Conservation (phyloP, 2,329 filamentous ascomycete species). For the Neonectria neomacrospora region DNA sequence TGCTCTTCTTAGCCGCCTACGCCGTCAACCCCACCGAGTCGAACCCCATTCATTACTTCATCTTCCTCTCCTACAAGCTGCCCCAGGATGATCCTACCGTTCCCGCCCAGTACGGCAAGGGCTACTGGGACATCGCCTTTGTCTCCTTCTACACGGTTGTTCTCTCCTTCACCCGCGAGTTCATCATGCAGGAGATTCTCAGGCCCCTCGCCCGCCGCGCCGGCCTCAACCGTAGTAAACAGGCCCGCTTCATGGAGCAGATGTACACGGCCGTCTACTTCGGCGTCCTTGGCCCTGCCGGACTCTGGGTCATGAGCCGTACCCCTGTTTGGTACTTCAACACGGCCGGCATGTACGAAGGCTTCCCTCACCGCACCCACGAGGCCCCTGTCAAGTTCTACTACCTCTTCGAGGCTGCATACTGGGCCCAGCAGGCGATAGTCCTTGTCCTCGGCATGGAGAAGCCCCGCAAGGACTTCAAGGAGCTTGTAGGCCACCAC, state of each 20-base stretch:
- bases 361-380: slow-evolving; percentile 85
- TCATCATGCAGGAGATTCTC: slow-evolving; percentile 92
- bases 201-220: slow-evolving; percentile 77
- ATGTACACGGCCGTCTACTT: slow-evolving; percentile 96
- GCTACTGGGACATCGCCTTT: slow-evolving; percentile 86
- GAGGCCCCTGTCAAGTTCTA: slow-evolving; percentile 90
- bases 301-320: slow-evolving; percentile 88
- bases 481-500: slow-evolving; percentile 91
- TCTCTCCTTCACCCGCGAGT: slow-evolving; percentile 92
- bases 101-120: slow-evolving; percentile 84
- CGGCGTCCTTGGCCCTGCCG: slow-evolving; percentile 80
- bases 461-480: slow-evolving; percentile 94
- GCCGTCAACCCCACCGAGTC: slow-evolving; percentile 78
- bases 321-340: slow-evolving; percentile 98
- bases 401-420: slow-evolving; percentile 92
- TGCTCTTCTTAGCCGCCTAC: slow-evolving; percentile 74
- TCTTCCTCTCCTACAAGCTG: slow-evolving; percentile 90
- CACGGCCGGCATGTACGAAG: slow-evolving; percentile 88
- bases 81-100: slow-evolving; percentile 57
- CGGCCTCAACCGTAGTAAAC: slow-evolving; percentile 81
- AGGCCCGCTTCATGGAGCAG: slow-evolving; percentile 95
- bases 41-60: slow-evolving; percentile 82
- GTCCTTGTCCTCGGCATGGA: slow-evolving; percentile 88
- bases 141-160: slow-evolving; percentile 90
- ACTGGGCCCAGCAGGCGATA: slow-evolving; percentile 95